A percentile compares a stretch with the other conserved stretches of the same genome.
These are phyloP conservation scores for Entophlyctis luteolus DNA, from an alignment of 192 early-diverging fungal genomes.

Conservation along the genomic window DNA sequence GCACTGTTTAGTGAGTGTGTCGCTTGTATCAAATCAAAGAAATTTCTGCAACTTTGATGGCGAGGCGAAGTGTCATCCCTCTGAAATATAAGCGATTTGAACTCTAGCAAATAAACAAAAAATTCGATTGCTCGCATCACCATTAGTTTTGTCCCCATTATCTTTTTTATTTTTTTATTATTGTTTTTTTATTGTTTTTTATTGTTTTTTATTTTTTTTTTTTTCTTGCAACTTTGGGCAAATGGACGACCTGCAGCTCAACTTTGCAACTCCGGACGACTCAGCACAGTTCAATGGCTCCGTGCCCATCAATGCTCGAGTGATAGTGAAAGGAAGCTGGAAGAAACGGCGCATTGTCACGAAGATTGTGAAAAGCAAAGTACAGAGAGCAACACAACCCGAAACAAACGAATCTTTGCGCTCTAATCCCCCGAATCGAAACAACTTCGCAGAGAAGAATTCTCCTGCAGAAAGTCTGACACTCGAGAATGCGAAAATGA, in stretches of 20 bases:
- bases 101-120: no score
- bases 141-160: no score
- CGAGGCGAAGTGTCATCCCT: no score
- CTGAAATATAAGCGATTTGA: no score
- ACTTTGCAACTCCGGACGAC: constrained; percentile 46
- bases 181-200: no score
- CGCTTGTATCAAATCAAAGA: no score
- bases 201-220: constrained; percentile 1
- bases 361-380: constrained; percentile 35
- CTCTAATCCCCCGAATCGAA: not conserved
- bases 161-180: no score
- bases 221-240: no score
- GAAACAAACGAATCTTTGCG: not conserved
- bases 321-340: constrained; percentile 18
- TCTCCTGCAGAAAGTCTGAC: not conserved
- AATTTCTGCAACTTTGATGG: no score
- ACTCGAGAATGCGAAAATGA: constrained; percentile 1
- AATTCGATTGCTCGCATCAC: no score
- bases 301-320: constrained; percentile 9
- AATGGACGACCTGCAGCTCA: constrained; percentile 69
- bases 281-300: not conserved
- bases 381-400: not conserved
- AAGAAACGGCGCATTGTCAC: constrained; percentile 47
- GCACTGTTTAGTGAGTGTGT: no score
- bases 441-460: not conserved